These are phyloP conservation scores for Bipolaris bicolor DNA, from an alignment of 2,329 filamentous ascomycete genomes.

Conservation along the genomic window DNA sequence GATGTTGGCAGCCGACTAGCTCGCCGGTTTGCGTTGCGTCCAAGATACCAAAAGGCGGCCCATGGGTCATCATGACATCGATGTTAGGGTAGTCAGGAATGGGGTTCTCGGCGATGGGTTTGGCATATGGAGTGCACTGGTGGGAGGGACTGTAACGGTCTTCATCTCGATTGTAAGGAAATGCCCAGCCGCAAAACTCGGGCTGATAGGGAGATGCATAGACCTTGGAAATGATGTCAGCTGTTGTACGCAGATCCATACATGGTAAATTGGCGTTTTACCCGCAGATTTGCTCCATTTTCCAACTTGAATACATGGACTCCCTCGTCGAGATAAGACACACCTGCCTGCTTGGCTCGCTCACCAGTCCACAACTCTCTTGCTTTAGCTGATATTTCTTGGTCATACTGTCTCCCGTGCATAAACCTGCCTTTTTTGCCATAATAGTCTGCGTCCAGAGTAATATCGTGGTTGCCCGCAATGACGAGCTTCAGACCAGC, in stretches of 20 bases:
- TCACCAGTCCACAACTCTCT: conserved; percentile 56
- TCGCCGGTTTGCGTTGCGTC: conserved; percentile 50
- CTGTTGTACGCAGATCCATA: background rate
- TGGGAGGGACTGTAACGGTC: conserved; percentile 60
- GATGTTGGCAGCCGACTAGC: conserved; percentile 61
- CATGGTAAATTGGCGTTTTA: conserved; percentile 16
- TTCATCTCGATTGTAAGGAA: conserved; percentile 57
- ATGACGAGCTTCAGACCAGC: conserved; percentile 67
- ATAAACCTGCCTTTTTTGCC: conserved; percentile 32
- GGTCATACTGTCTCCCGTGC: conserved; percentile 31
- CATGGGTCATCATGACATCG: conserved; percentile 67
- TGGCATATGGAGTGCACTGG: conserved; percentile 30
- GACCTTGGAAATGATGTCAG: conserved; percentile 40
- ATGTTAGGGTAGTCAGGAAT: conserved; percentile 54
- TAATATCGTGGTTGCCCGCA: conserved; percentile 64
- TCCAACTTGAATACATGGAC: conserved; percentile 53
- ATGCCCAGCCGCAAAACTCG: conserved; percentile 62
- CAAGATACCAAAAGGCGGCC: conserved; percentile 60
- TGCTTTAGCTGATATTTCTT: conserved; percentile 35
- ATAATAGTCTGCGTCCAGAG: conserved; percentile 61
- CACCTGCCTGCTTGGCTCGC: conserved; percentile 53
- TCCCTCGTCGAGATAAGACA: conserved; percentile 64
- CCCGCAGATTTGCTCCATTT: conserved; percentile 57
- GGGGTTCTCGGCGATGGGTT: conserved; percentile 45
- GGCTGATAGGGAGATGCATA: conserved; percentile 63